A percentile compares a stretch with the other conserved stretches of the same genome.
phyloP scores from a whole-genome alignment of 495 filamentous ascomycete species.

The Lineolata rhizophorae region DNA sequence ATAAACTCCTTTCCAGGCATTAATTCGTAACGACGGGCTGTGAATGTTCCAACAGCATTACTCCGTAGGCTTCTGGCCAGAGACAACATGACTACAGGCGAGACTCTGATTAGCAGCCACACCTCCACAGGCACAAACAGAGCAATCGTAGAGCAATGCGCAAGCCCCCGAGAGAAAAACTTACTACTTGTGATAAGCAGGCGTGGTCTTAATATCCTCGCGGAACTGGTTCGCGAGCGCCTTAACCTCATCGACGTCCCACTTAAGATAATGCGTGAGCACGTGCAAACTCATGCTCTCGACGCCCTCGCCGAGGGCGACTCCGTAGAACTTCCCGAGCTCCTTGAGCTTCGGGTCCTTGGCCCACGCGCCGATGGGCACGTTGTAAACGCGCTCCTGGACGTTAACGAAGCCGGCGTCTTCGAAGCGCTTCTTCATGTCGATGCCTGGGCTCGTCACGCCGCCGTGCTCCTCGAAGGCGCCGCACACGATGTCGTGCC shows the following conservation, averaged over 20 bases:
- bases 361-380: neutral
- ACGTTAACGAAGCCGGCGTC: slow-evolving; percentile 1
- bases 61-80: too few species aligned
- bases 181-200: slow-evolving; percentile 1
- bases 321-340: slow-evolving; percentile 1
- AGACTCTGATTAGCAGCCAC: too few species aligned
- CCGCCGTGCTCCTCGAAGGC: slow-evolving; percentile 5
- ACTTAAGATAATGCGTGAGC: slow-evolving; percentile 23
- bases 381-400: neutral
- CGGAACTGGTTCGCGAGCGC: slow-evolving; percentile 11
- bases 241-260: slow-evolving; percentile 15
- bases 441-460: slow-evolving; percentile 1
- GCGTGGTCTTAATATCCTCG: slow-evolving; percentile 10
- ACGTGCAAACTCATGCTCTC: slow-evolving; percentile 18
- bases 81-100: too few species aligned
- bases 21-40: too few species aligned
- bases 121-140: too few species aligned
- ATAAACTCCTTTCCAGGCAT: too few species aligned
- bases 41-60: too few species aligned
- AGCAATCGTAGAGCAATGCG: too few species aligned
- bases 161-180: too few species aligned
- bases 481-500: neutral
- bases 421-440: neutral
- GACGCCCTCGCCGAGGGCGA: neutral
- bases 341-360: neutral